Conservation (phyloP, 2,329 filamentous ascomycete species). For the Juglanconis sp. region DNA sequence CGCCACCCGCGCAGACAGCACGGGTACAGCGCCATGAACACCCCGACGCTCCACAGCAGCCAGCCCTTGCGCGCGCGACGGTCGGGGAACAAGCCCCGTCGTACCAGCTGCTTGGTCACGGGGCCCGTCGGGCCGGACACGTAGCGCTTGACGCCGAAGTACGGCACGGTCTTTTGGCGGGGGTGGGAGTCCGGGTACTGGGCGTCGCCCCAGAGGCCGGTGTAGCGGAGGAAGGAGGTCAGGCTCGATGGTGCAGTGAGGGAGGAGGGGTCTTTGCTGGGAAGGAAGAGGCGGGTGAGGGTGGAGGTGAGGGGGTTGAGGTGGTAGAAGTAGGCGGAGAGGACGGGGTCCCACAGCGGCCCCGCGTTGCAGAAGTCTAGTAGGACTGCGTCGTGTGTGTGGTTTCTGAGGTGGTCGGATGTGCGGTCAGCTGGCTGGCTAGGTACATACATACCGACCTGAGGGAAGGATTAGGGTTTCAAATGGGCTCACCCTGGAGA, state of each 20-base stretch:
- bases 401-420: constrained; percentile 20
- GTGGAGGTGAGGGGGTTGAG: constrained; percentile 25
- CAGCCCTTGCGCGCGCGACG: constrained; percentile 22
- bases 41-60: constrained; percentile 26
- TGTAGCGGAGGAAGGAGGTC: constrained; percentile 33
- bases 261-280: too few relatives aligned
- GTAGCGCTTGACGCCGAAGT: constrained; percentile 32
- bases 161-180: constrained; percentile 28
- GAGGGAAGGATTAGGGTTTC: too few relatives aligned
- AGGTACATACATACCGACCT: too few relatives aligned
- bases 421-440: background rate
- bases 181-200: constrained; percentile 30
- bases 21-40: constrained; percentile 31
- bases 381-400: constrained; percentile 31
- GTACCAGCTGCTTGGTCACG: constrained; percentile 29
- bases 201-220: constrained; percentile 32
- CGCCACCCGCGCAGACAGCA: constrained; percentile 34
- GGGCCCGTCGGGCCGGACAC: constrained; percentile 31
- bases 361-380: constrained; percentile 34
- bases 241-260: constrained; percentile 21
- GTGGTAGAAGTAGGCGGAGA: constrained; percentile 34
- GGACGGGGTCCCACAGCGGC: constrained; percentile 31
- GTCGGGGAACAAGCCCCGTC: constrained; percentile 31
- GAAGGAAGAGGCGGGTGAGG: constrained; percentile 20
- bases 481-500: constrained; percentile 24